phyloP scores from a whole-genome alignment of 805 yeast genomes.

The Barnettozyma botsteinii region DNA sequence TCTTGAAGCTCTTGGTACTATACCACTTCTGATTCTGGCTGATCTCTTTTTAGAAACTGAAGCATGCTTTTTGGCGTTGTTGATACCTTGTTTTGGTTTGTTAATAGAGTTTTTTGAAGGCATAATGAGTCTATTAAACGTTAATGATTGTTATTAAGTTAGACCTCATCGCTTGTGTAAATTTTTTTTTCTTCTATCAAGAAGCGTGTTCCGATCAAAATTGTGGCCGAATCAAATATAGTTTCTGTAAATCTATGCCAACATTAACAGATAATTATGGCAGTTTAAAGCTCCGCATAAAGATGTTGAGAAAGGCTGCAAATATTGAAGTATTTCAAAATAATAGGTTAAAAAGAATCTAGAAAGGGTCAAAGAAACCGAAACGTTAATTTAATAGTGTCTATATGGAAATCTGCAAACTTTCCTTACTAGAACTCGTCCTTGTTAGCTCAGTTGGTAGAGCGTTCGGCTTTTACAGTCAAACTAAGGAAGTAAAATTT shows the following conservation, averaged over 20 bases:
- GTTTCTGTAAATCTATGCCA: too few relatives aligned
- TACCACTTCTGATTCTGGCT: conserved; percentile 39
- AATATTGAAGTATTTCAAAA: too few relatives aligned
- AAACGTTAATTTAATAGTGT: too few relatives aligned
- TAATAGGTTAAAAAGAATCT: too few relatives aligned
- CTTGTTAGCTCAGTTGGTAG: conserved; percentile 29
- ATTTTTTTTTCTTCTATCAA: background rate
- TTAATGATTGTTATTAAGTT: background rate
- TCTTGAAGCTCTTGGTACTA: conserved; percentile 40
- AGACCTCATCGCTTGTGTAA: conserved; percentile 4
- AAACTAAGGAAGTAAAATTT: conserved; percentile 14
- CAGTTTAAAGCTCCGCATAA: too few relatives aligned
- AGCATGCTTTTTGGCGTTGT: conserved; percentile 44
- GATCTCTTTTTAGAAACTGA: conserved; percentile 52
- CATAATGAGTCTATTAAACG: conserved; percentile 35
- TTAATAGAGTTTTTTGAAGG: conserved; percentile 80
- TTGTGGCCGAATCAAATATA: background rate
- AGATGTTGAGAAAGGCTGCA: too few relatives aligned
- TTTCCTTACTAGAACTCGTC: conserved; percentile 21
- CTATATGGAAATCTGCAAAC: background rate
- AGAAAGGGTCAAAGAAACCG: too few relatives aligned
- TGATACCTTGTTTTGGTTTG: conserved; percentile 62
- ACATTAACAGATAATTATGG: too few relatives aligned
- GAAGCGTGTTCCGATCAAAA: background rate
- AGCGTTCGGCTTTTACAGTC: conserved; percentile 28